Evolutionary conservation across 1,284 basidiomycete genomes (phyloP).

Genomic region (Moesziomyces parantarcticus): DNA sequence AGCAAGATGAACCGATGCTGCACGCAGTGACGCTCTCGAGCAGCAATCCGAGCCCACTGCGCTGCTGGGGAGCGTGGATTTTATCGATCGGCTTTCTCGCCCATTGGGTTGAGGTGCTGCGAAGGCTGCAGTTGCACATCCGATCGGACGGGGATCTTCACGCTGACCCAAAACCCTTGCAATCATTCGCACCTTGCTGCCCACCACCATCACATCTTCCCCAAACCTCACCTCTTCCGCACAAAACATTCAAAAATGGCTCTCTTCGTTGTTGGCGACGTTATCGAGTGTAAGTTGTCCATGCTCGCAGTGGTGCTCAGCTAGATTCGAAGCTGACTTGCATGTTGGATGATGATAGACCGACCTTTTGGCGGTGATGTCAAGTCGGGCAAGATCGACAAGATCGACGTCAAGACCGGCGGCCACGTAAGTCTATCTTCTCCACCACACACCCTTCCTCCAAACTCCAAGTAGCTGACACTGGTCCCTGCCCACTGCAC

Average conservation of each 20-base stretch:
- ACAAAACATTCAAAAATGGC: constrained; percentile 43
- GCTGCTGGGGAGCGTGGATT: constrained; percentile 7
- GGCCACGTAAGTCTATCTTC: constrained; percentile 52
- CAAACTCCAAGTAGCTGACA: background rate
- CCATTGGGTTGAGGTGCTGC: background rate
- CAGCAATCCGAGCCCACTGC: background rate
- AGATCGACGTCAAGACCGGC: constrained; percentile 62
- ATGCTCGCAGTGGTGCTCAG: background rate
- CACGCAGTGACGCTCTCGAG: background rate
- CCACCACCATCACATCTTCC: constrained; percentile 1
- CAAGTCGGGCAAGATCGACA: constrained; percentile 62
- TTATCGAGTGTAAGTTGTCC: constrained; percentile 54
- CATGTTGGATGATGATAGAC: constrained; percentile 22
- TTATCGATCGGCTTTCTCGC: constrained; percentile 34
- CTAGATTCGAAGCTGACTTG: background rate
- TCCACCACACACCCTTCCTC: no score
- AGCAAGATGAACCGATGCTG: background rate
- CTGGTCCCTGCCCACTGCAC: background rate
- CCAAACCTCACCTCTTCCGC: background rate
- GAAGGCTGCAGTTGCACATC: background rate
- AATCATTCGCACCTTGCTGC: background rate
- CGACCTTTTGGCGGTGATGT: constrained; percentile 61
- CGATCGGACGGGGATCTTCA: constrained; percentile 15
- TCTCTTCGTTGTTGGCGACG: constrained; percentile 55
- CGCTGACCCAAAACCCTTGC: background rate